Evolutionary conservation across 2,329 filamentous ascomycete genomes (phyloP).

Genomic region (Colletotrichum spinosum): DNA sequence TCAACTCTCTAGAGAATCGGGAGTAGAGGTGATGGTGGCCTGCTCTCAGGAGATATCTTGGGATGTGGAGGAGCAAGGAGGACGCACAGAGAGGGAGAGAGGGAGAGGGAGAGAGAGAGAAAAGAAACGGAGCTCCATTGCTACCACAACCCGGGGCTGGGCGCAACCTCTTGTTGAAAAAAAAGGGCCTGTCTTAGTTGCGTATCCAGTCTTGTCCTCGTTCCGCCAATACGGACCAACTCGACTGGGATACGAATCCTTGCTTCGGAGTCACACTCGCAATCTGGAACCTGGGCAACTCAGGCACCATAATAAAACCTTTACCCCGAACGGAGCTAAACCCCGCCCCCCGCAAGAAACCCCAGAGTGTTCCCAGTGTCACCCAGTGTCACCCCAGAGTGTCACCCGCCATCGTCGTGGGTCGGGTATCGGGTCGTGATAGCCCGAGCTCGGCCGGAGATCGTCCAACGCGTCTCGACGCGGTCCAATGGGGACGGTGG

Average conservation of each 20-base stretch:
- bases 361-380: constrained; percentile 17
- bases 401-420: constrained; percentile 13
- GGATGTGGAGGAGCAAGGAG: neutral
- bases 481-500: constrained; percentile 29
- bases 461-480: constrained; percentile 14
- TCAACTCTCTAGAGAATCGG: neutral
- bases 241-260: constrained; percentile 21
- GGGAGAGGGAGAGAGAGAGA: neutral
- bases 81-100: neutral
- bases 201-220: neutral
- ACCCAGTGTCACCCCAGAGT: constrained; percentile 31
- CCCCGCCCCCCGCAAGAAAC: constrained; percentile 25
- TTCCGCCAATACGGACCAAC: neutral
- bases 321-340: constrained; percentile 17
- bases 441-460: constrained; percentile 20
- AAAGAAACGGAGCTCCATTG: too few relatives aligned
- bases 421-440: constrained; percentile 27
- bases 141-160: too few relatives aligned
- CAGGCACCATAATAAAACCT: too few relatives aligned
- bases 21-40: neutral
- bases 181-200: neutral
- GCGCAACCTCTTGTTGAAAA: too few relatives aligned
- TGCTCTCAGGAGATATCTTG: neutral
- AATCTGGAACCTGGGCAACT: constrained; percentile 26
- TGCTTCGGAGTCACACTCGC: neutral